A percentile compares a stretch with the other conserved stretches of the same genome.
phyloP scores from a whole-genome alignment of 139 green algal species.

The Pseudopediastrum boryanum region DNA sequence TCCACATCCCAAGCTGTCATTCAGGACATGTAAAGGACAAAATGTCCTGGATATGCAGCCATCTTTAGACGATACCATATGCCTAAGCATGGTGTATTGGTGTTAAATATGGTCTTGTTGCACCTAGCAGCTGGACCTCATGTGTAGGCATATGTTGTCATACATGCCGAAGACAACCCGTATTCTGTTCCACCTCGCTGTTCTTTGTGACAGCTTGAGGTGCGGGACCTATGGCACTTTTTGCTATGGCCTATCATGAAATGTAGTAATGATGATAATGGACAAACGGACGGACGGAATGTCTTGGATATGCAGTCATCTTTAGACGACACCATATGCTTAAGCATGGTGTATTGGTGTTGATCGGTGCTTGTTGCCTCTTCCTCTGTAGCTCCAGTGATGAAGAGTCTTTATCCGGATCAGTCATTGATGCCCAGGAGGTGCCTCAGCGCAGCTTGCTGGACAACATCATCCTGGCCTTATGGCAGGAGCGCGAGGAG shows the following conservation, averaged over 20 bases:
- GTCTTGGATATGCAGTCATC: background rate
- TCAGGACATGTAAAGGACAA: too few species aligned
- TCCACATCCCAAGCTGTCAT: too few species aligned
- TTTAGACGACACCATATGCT: background rate
- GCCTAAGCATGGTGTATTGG: background rate
- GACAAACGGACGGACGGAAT: background rate
- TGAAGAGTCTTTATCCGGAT: background rate
- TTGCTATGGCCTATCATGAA: background rate
- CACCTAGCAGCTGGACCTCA: too few species aligned
- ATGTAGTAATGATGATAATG: background rate
- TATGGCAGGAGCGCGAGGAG: constrained; percentile 82
- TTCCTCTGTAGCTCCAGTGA: constrained; percentile 19
- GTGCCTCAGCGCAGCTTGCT: constrained; percentile 54
- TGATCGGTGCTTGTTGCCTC: too few species aligned
- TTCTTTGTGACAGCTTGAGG: too few species aligned
- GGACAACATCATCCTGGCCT: constrained; percentile 66
- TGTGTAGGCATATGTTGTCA: too few species aligned
- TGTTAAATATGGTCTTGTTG: too few species aligned
- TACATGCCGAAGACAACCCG: too few species aligned
- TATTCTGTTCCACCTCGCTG: too few species aligned
- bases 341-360: background rate
- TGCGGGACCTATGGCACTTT: background rate
- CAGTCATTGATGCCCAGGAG: background rate
- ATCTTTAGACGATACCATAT: background rate
- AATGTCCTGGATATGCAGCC: background rate